A percentile compares a stretch with the other conserved stretches of the same genome.
Conservation (phyloP, 83 land plant genomes). For the Isoetes engelmannii region DNA sequence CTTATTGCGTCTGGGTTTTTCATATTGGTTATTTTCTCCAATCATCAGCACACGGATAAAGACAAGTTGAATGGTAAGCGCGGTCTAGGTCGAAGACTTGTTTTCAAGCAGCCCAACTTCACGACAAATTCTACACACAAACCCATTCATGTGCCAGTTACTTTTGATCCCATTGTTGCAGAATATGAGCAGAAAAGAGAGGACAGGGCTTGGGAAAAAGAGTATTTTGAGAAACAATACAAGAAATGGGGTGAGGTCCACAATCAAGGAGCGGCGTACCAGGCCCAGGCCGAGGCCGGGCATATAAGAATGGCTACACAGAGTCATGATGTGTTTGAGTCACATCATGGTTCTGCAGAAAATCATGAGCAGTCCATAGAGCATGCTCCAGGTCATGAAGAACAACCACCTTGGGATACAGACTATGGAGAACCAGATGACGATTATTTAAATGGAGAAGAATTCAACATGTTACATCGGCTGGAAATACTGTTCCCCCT, state of each 20-base stretch:
- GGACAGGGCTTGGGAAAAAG: constrained; percentile 64
- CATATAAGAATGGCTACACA: neutral
- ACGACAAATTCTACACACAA: neutral
- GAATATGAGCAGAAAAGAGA: constrained; percentile 55
- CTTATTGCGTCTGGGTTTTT: neutral
- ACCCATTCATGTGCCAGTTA: constrained; percentile 15
- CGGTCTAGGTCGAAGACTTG: neutral
- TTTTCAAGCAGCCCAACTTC: neutral
- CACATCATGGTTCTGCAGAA: too few relatives aligned
- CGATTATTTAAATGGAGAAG: constrained; percentile 62
- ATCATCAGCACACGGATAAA: neutral
- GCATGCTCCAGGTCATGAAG: constrained; percentile 17
- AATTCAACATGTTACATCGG: constrained; percentile 56
- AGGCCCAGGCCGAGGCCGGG: neutral
- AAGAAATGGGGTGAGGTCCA: constrained; percentile 14
- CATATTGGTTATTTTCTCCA: neutral
- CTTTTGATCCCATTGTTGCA: constrained; percentile 71
- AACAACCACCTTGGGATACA: constrained; percentile 60
- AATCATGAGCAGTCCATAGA: neutral
- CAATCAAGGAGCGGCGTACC: neutral
- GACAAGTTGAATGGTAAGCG: neutral
- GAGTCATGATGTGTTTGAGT: neutral
- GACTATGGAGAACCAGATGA: constrained; percentile 67
- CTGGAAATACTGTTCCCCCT: constrained; percentile 51
- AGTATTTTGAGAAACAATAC: constrained; percentile 24